Evolutionary conservation across 495 filamentous ascomycete species (phyloP).

Genomic region (Aspergillus ellipticus): DNA sequence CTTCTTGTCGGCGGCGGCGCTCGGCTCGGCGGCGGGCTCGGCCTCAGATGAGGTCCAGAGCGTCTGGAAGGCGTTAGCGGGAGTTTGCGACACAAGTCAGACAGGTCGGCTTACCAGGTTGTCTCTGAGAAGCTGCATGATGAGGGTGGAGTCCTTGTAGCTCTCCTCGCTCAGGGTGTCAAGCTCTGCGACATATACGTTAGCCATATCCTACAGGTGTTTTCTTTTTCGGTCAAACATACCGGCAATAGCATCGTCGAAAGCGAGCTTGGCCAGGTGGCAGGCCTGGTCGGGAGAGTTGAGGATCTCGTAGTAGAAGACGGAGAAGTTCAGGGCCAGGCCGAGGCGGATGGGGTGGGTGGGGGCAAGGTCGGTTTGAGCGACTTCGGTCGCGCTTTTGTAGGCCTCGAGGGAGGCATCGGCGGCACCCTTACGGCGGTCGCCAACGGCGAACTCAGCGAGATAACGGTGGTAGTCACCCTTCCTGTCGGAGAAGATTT

Average conservation of each 20-base stretch:
- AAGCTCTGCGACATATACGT: conserved; percentile 62
- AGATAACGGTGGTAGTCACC: conserved; percentile 99
- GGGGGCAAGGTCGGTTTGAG: conserved; percentile 94
- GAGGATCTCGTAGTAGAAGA: conserved; percentile 99
- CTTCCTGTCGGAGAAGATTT: conserved; percentile 62
- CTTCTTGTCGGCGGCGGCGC: conserved; percentile 57
- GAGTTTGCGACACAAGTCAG: not conserved
- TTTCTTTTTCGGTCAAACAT: conserved; percentile 27
- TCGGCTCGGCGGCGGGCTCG: conserved; percentile 60
- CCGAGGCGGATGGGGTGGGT: conserved; percentile 99
- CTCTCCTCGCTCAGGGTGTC: conserved; percentile 98
- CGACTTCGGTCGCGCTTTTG: conserved; percentile 96
- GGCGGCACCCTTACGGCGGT: conserved; percentile 95
- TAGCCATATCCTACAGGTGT: conserved; percentile 10
- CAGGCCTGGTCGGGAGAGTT: conserved; percentile 98
- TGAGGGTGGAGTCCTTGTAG: conserved; percentile 99
- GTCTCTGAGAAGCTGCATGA: conserved; percentile 99
- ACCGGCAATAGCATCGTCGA: conserved; percentile 98
- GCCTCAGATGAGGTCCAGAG: conserved; percentile 99
- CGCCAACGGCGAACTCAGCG: conserved; percentile 95
- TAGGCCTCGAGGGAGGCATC: conserved; percentile 97
- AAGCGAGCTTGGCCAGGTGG: conserved; percentile 98
- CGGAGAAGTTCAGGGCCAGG: conserved; percentile 98
- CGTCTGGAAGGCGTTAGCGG: conserved; percentile 58
- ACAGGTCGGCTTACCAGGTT: conserved; percentile 73